Base-by-base conservation (phyloP, 805 yeast genomes). In the Ogataea trehaloabstinens region DNA sequence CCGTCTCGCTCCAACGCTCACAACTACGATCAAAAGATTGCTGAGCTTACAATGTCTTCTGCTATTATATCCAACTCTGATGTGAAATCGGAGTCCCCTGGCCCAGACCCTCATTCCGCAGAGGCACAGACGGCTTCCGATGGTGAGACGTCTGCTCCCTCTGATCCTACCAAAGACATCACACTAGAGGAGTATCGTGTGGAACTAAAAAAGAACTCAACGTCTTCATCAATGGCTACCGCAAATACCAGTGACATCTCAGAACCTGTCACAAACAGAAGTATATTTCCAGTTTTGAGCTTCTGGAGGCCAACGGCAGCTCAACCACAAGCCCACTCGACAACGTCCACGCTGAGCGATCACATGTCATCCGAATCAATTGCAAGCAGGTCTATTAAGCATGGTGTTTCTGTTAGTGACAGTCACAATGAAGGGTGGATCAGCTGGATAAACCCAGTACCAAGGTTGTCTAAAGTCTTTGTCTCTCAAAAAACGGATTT, bases 171-270 rank as follows among this genome's bases (percentile, higher is more conserved):
- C 15, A 30, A 30, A 3, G 58, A 49, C 24, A 16, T 52, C 4
- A 55, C 61, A 3, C 42, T 56, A 19, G 55, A 55, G 35, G 55
- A 55, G 30, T 55, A 55, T 31, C 44, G 60, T 24, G 48, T 40
- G 15, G 52, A 53, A 31, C 29, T 55, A 12, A 47, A 46, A 34
- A 46, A 42, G 20, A 35, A 20, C 4, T 40, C 52, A 8, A 34
- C 38, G 4, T 30, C 34, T 31, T 34, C 24, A 13, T 16, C n/a
- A 13, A 20, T n/a, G 16, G 11, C 5, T 15, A 8, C 6, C 8
- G 8, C n/a, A 6, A 22, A 28, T 19, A 10, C 13, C 8, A 12
- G 25, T 12, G 25, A 22, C 8, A 12, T 22, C 25, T 12, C 25
- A 8, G 25, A 8, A 12, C 12, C 25, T 22, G 8, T 8, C 25